phyloP scores from a whole-genome alignment of 441 rosid genomes.

The Raphanus hybrid region DNA sequence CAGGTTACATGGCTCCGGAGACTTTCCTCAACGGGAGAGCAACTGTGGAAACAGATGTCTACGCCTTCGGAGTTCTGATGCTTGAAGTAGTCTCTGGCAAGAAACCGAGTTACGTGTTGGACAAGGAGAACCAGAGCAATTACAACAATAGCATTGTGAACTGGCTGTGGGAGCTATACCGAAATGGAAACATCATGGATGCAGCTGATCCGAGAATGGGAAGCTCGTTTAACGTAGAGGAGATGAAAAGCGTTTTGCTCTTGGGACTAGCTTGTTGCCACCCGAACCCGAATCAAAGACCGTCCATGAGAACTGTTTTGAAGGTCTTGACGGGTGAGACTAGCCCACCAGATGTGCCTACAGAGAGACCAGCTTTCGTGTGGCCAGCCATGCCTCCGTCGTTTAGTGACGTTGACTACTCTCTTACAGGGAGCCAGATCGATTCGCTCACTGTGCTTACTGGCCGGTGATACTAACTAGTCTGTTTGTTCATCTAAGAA shows the following conservation, averaged over 20 bases:
- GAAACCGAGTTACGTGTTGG: conserved; percentile 47
- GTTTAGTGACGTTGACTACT: conserved; percentile 50
- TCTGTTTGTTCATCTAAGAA: conserved; percentile 11
- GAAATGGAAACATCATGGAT: conserved; percentile 48
- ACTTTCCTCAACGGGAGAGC: conserved; percentile 63
- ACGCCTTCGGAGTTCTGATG: conserved; percentile 59
- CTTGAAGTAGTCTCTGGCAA: conserved; percentile 62
- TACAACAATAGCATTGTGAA: conserved; percentile 61
- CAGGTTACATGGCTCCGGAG: conserved; percentile 87
- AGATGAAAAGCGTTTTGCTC: conserved; percentile 52
- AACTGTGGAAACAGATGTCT: conserved; percentile 62
- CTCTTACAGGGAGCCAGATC: conserved; percentile 44
- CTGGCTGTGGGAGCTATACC: conserved; percentile 68
- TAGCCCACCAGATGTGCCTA: conserved; percentile 55
- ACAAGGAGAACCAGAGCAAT: conserved; percentile 38
- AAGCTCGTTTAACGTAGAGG: conserved; percentile 42
- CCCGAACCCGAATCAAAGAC: conserved; percentile 72
- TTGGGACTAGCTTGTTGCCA: conserved; percentile 86
- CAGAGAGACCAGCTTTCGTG: conserved; percentile 66
- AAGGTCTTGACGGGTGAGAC: conserved; percentile 70
- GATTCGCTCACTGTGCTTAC: conserved; percentile 47
- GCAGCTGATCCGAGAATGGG: conserved; percentile 60
- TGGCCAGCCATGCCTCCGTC: conserved; percentile 77
- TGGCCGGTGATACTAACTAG: conserved; percentile 42
- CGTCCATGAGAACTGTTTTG: conserved; percentile 62